Base-by-base conservation (phyloP, 192 early-diverging fungal species). In the Backusella tuberculispora region DNA sequence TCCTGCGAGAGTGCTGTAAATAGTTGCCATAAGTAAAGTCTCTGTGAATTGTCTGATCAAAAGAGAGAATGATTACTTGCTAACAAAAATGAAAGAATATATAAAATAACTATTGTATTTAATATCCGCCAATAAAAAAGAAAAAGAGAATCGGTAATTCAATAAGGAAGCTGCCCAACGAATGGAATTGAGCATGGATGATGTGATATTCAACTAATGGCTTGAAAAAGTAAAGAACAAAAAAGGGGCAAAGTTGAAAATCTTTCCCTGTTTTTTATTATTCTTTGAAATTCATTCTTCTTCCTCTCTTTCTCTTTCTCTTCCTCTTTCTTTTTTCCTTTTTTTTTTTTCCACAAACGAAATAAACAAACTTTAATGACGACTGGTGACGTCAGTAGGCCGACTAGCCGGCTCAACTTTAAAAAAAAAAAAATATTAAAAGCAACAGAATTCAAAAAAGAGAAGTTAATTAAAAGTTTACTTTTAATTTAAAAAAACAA, bases 101-200 rank as follows among this genome's bases (percentile, higher is more conserved):
- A 6, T 1, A 50, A 19, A 56, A 56, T n/a, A n/a, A n/a, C n/a
- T n/a, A n/a, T n/a, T n/a, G n/a, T n/a, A n/a, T n/a, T n/a, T n/a
- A n/a, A n/a, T n/a, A n/a, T n/a, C n/a, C n/a, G n/a, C n/a, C n/a
- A n/a, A n/a, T n/a, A n/a, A n/a, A 46, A 14, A 46, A 46, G 21
- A 60, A 60, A 12, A 60, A 26, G 26, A 60, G 0, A 26, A 60
- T 60, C 53, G 53, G 53, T 60, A 60, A 60, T 60, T 60, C 53
- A 60, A 60, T 60, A 12, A 60, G 5, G 21, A 24, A 13, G 53
- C 24, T 12, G 3, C 26, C 29, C 0, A 24, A 60, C 53, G 53
- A 60, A 60, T 60, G 21, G 53, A 60, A 60, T 60, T 60, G 21
- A 60, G 0, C 12, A 26, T 60, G 53, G 53, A 60, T 60, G 53